Percentiles rank a stretch among this genome's conserved stretches.
Conservation (phyloP, 2,329 filamentous ascomycete genomes). For the Cladophialophora exuberans region DNA sequence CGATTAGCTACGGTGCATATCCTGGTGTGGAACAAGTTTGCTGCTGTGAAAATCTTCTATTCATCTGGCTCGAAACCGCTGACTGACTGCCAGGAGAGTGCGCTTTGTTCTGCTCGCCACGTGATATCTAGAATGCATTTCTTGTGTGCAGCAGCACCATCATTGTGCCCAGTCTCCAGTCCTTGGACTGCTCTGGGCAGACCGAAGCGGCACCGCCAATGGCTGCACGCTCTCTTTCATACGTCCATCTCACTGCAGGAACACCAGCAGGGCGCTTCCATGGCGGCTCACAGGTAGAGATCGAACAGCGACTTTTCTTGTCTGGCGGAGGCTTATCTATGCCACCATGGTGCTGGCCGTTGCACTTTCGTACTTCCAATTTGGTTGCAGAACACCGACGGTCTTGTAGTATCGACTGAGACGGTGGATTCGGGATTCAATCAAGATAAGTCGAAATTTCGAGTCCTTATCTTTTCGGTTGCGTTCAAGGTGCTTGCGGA, state of each 20-base stretch:
- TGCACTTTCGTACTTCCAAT: constrained; percentile 98
- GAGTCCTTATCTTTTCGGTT: constrained; percentile 99
- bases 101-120: too few species aligned
- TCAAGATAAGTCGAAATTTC: constrained; percentile 99
- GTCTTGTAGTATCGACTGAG: constrained; percentile 99
- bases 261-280: too few species aligned
- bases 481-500: constrained; percentile 99
- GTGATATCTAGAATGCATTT: too few species aligned
- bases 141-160: too few species aligned
- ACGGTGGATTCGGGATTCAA: constrained; percentile 99
- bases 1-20: too few species aligned
- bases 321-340: constrained; percentile 55
- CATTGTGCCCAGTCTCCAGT: too few species aligned
- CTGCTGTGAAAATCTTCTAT: background rate
- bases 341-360: constrained; percentile 93
- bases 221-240: background rate
- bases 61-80: background rate
- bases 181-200: too few species aligned
- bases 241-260: too few species aligned
- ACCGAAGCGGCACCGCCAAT: too few species aligned
- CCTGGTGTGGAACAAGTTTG: background rate
- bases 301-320: too few species aligned
- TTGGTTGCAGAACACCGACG: constrained; percentile 79
- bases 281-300: too few species aligned
- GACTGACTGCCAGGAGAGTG: background rate